Percentiles rank a stretch among this genome's conserved stretches.
These are phyloP conservation scores for Ulota crispa DNA, from an alignment of 225 moss, liverwort and hornwort genomes.

Conservation along the genomic window DNA sequence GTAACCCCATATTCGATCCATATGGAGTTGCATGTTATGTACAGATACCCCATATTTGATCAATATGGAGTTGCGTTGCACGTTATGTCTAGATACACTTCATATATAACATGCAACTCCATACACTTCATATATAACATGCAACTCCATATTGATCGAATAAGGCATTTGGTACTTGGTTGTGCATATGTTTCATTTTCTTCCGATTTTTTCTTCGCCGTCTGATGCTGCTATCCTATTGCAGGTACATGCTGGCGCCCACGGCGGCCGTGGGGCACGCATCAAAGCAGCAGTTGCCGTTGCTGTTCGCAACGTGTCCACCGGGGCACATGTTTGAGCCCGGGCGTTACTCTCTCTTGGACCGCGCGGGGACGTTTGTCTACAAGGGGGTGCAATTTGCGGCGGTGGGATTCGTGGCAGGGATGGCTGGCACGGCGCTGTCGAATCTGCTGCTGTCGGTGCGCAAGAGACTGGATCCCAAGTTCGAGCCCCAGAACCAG, in stretches of 20 bases:
- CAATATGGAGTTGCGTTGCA: too few species aligned
- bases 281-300: slow-evolving; percentile 59
- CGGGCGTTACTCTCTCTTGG: slow-evolving; percentile 68
- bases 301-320: slow-evolving; percentile 73
- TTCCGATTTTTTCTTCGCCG: not conserved
- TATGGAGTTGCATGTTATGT: too few species aligned
- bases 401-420: slow-evolving; percentile 74
- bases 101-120: too few species aligned
- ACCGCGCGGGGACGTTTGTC: slow-evolving; percentile 75
- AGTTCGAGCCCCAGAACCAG: slow-evolving; percentile 62
- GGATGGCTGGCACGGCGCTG: slow-evolving; percentile 72
- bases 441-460: slow-evolving; percentile 62
- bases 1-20: too few species aligned
- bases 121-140: too few species aligned
- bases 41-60: too few species aligned
- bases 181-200: not conserved
- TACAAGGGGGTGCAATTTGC: slow-evolving; percentile 86
- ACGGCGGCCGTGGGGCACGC: slow-evolving; percentile 55
- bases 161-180: not conserved
- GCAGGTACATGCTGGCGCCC: slow-evolving; percentile 74
- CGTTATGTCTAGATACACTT: too few species aligned
- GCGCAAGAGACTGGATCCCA: slow-evolving; percentile 72
- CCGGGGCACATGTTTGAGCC: slow-evolving; percentile 89
- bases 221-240: slow-evolving; percentile 16
- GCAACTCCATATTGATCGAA: too few species aligned